Evolutionary conservation across 129 eudicot genomes (phyloP), one percentile per base, ranked within the genome.

Genomic region (Solidago caesia): DNA sequence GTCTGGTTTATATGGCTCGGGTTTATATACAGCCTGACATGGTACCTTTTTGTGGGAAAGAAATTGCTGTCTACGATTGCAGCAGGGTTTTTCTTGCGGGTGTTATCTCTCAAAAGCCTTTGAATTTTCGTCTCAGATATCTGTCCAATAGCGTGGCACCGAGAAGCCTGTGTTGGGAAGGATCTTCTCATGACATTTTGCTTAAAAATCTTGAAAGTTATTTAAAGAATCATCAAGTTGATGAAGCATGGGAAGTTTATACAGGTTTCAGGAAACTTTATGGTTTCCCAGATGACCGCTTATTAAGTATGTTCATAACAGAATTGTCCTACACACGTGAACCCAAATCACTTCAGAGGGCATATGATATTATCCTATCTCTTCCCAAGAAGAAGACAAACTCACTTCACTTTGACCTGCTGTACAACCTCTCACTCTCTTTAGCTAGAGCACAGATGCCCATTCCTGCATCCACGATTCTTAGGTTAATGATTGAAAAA

Each of bases 381-480:
- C 77, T 90, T 63, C 75, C 79, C 5, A 82, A 80, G 43, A 81
- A 81, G 70, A 91, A 87, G 64, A 33, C 83, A 11, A 92, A 77
- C 64, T 49, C 80, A 49, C 83, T 88, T 79, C 74, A 53, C 13
- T 82, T 83, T 27, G 82, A 87, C 21, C 56, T 75, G 64, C 15
- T 91, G 72, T 52, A 80, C 70, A 91, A 84, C 81, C 88, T 94
- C 70, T 75, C 82, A 13, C 82, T 94, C 46, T 78, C 87, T 0
- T 83, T 91, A 64, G 89, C 89, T 51, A 77, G 99, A 76, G 96
- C 92, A 52, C 91, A 87, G 59, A 94, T 91, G 95, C 84, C 89
- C 0, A 45, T 84, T 79, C 80, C 71, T 41, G 85, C 91, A 4
- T 87, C 94, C 16, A 76, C 6, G 70, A 75, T 88, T 74, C 77